A percentile compares a stretch with the other conserved stretches of the same genome.
Conservation (phyloP, 768 basidiomycete genomes). For the Lactifluus pinguis region DNA sequence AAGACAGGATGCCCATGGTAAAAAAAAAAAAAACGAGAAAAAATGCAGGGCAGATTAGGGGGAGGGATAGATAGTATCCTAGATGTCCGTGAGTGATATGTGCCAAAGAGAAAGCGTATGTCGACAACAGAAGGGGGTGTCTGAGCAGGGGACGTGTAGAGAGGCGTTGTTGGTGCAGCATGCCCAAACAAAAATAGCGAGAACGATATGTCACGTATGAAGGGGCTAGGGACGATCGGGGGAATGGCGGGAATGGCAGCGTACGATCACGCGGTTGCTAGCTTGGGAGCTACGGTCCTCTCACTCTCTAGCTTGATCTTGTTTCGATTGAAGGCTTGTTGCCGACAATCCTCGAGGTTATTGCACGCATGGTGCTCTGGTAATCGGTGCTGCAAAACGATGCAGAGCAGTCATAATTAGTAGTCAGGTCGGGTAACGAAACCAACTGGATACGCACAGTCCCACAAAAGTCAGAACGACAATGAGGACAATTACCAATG, state of each 20-base stretch:
- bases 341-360: conserved; percentile 75
- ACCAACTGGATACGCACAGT: conserved; percentile 39
- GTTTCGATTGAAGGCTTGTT: conserved; percentile 83
- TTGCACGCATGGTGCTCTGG: conserved; percentile 84
- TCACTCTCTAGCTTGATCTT: conserved; percentile 84
- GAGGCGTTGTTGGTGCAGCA: neutral
- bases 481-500: conserved; percentile 79
- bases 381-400: conserved; percentile 58
- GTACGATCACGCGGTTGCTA: conserved; percentile 57
- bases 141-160: neutral
- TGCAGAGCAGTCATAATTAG: conserved; percentile 12
- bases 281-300: conserved; percentile 79
- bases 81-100: conserved; percentile 19
- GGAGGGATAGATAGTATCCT: conserved; percentile 13
- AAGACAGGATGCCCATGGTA: conserved; percentile 5
- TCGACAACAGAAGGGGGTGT: conserved; percentile 4
- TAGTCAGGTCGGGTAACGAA: neutral
- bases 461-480: conserved; percentile 68
- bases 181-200: neutral
- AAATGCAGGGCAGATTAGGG: conserved; percentile 5
- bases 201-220: conserved; percentile 3
- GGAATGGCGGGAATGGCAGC: conserved; percentile 12
- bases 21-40: neutral
- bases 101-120: conserved; percentile 24
- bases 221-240: neutral